Base-by-base conservation (phyloP, 768 basidiomycete species). In the Russula virescens region DNA sequence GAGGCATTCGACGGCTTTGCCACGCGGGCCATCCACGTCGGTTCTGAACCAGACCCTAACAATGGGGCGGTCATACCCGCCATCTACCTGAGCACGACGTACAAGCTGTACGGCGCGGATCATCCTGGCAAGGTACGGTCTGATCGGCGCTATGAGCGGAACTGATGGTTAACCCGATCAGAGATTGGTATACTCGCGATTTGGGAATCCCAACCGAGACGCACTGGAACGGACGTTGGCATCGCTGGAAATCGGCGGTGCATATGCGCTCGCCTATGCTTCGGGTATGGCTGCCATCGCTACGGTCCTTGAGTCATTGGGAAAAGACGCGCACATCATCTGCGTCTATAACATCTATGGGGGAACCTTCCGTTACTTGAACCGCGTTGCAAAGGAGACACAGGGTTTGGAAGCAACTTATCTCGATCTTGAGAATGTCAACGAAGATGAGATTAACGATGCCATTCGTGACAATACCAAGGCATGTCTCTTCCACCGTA, bases 291-390 rank as follows among this genome's bases (percentile, higher is more conserved):
- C 95, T 0, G 84, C 91, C 1, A 96, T 93, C 0, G 89, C 93
- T 0, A 91, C 90, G 0, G 80, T 96, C 8, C 72, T 94, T 10
- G 88, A 91, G 67, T 82, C 87, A 0, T 77, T 91, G 0, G 92
- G 89, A 0, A 77, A 83, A 0, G 80, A 81, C 19, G 85, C 90
- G 0, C 95, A 97, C 73, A 76, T 98, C 34, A 69, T 98, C 67
- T 85, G 87, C 68, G 90, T 98, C 6, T 94, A 93, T 70, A 94
- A 95, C 71, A 91, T 94, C 18, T 96, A 98, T 65, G 95, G 95
- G 3, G 96, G 96, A 0, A 97, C 96, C 0, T 91, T 87, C 72
- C 81, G 95, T 9, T 95, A 94, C 73, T 77, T 95, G 78, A 80
- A 76, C 13, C 77, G 80, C 4, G 89, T 96, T 18, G 84, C 84